Evolutionary conservation across 1,284 basidiomycete species (phyloP).

Genomic region (Cutaneotrichosporon dermatis): DNA sequence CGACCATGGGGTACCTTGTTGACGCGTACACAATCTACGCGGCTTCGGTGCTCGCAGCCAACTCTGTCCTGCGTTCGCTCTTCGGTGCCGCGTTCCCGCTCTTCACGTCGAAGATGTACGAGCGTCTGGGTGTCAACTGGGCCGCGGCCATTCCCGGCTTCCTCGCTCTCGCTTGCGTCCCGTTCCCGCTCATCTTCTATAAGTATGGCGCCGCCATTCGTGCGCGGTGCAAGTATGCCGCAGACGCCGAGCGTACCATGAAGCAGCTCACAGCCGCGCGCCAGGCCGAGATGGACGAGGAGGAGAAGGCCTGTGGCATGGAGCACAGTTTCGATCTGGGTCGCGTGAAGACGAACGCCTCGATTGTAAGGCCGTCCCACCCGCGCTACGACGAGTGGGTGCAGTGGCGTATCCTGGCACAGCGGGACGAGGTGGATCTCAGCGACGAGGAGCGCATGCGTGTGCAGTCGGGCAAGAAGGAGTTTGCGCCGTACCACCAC

Average conservation of each 20-base stretch:
- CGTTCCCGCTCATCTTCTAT: slow-evolving; percentile 8
- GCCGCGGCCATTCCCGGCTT: slow-evolving; percentile 45
- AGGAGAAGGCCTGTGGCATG: slow-evolving; percentile 14
- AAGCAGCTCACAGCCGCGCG: slow-evolving; percentile 28
- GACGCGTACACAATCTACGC: slow-evolving; percentile 54
- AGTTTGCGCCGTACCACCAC: slow-evolving; percentile 1
- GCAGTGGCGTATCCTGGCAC: slow-evolving; percentile 32
- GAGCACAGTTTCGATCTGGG: neutral
- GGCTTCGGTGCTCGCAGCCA: slow-evolving; percentile 63
- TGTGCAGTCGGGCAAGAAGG: neutral
- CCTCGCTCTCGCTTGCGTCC: slow-evolving; percentile 23
- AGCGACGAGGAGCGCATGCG: slow-evolving; percentile 31
- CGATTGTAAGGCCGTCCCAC: neutral
- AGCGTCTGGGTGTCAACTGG: slow-evolving; percentile 58
- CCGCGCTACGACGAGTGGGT: slow-evolving; percentile 30
- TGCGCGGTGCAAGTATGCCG: slow-evolving; percentile 53
- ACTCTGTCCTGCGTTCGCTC: slow-evolving; percentile 61
- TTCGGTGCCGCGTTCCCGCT: slow-evolving; percentile 59
- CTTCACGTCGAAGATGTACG: slow-evolving; percentile 57
- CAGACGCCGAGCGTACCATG: slow-evolving; percentile 39
- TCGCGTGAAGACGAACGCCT: slow-evolving; percentile 4
- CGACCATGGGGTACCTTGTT: slow-evolving; percentile 55
- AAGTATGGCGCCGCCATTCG: slow-evolving; percentile 54
- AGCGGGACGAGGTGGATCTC: slow-evolving; percentile 37
- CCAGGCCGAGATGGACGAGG: slow-evolving; percentile 10